Conservation (phyloP, 106 monocot species). For the Cymbidium sinense region DNA sequence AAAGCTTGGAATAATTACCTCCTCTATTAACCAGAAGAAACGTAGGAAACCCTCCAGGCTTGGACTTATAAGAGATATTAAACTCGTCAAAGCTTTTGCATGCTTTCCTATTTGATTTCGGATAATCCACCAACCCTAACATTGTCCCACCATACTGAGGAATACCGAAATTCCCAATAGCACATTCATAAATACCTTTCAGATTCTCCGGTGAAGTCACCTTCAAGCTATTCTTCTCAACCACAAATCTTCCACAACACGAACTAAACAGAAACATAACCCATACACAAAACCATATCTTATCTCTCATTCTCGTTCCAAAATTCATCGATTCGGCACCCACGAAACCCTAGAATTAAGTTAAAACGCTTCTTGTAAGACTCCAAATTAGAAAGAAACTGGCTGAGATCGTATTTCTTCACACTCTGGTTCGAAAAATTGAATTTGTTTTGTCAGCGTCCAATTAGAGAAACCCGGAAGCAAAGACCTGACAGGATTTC, state of each 20-base stretch:
- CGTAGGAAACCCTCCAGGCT: constrained; percentile 34
- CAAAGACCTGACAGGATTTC: no score
- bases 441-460: background rate
- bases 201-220: constrained; percentile 33
- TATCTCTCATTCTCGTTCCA: constrained; percentile 20
- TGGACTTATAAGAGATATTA: constrained; percentile 36
- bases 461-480: background rate
- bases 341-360: background rate
- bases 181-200: constrained; percentile 24
- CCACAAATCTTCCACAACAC: constrained; percentile 32
- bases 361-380: background rate
- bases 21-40: constrained; percentile 53
- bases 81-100: constrained; percentile 39
- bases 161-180: constrained; percentile 31
- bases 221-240: constrained; percentile 62
- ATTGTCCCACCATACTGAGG: constrained; percentile 63
- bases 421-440: background rate
- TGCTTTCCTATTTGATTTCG: constrained; percentile 30
- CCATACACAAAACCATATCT: constrained; percentile 16
- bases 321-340: background rate
- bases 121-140: constrained; percentile 41
- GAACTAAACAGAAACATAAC: constrained; percentile 7
- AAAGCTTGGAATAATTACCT: no score
- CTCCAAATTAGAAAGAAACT: background rate
- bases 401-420: background rate